Base-by-base conservation (phyloP, 2,329 filamentous ascomycete genomes). In the Ophiocordyceps australis region DNA sequence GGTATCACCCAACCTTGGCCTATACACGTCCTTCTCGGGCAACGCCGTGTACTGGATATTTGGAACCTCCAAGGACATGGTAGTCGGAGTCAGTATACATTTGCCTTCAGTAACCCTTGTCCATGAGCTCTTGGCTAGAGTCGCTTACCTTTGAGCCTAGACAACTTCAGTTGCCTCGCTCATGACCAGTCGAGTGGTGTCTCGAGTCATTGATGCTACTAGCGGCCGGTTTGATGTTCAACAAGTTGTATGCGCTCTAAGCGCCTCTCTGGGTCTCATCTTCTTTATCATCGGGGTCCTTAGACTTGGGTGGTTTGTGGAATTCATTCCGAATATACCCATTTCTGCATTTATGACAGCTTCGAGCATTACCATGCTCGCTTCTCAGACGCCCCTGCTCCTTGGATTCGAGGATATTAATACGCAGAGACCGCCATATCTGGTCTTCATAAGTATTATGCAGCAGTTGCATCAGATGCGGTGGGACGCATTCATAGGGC, bases 1-100 rank as follows among this genome's bases (percentile, higher is more conserved):
- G 22, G 54, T 86, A 11, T 58, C 62, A 0, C 62, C 71, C 3
- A 63, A 82, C 37, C 85, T 67, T 39, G 79, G 79, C 19, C 55
- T 86, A 0, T 86, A 86, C 49, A 80, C 79, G 0, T 83, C 78
- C 0, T 86, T 86, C 41, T 77, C 82, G 46, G 79, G 79, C 25
- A 76, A 80, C 17, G 51, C 81, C 27, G 59, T 82, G 27, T 86
- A 86, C 51, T 85, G 78, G 77, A 65, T 81, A 30, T 85, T 85
- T 42, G 79, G 76, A 19, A 85, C 78, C 0, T 85, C 79, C 7
- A 85, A 83, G 41, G 79, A 86, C 45, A 83, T 86, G 43, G 81
- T 78, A 8, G 83, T 85, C 30, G 78, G 78, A 15, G 56, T 59
- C n/a, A n/a, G n/a, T n/a, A n/a, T n/a, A n/a, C n/a, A n/a, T n/a